Evolutionary conservation across 2,329 filamentous ascomycete genomes (phyloP), one percentile per base, ranked within the genome.

Genomic region (Colletotrichum lentis): DNA sequence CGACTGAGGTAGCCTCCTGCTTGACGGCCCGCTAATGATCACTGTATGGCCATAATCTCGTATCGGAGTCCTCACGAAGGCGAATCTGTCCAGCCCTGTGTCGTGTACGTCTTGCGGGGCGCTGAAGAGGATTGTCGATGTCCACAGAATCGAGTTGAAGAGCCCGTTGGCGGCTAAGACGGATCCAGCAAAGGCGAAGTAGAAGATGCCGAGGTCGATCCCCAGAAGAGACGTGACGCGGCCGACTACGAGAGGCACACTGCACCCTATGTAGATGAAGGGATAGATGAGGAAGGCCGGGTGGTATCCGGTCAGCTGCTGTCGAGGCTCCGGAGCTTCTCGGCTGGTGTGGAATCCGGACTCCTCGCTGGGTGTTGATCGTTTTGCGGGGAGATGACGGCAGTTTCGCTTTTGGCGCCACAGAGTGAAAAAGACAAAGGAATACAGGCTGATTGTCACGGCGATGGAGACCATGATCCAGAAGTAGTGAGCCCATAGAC

Each of bases 211-310:
- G 14, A 86, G 78, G 0, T 77, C 53, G 31, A 77, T 73, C 1
- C 84, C 83, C 0, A 83, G 80, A 81, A 90, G 86, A 52, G 81
- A 80, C 44, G 82, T 83, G 75, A 90, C 86, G 62, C 88, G 83
- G 24, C 86, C 85, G 0, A 85, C 80, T 14, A 86, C 86, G 1
- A 90, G 78, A 0, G 88, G 88, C 0, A 87, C 78, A 0, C 87
- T 90, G 75, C 87, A 87, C n/a, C 88, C 70, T 31, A 89, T 81
- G 73, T 90, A 90, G 69, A 89, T 85, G 64, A 88, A 72, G 0
- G 88, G 88, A 70, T 90, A 90, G 3, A 88, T 79, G 35, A 89
- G 86, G 70, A 89, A 84, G 39, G 82, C 77, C 14, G 66, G 66
- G n/a, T 69, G 66, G 10, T 69, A 69, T 0, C 62, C 66, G 11